Percentiles rank a stretch among this genome's conserved stretches.
phyloP scores from a whole-genome alignment of 495 filamentous ascomycete genomes.

The Halenospora varia region DNA sequence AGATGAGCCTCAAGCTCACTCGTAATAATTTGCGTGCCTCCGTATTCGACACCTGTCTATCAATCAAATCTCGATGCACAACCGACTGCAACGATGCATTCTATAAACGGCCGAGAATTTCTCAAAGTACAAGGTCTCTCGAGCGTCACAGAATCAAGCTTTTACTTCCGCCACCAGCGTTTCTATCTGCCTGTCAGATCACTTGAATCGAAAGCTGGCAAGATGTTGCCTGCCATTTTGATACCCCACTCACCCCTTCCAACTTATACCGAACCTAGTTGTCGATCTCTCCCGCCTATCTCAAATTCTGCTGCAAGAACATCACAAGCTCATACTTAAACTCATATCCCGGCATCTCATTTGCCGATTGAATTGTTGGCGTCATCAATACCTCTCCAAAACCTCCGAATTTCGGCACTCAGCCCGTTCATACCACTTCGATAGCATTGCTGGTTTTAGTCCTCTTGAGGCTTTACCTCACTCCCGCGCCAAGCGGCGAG shows the following conservation, averaged over 20 bases:
- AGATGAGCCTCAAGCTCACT: no score
- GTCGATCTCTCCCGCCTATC: slow-evolving; percentile 1
- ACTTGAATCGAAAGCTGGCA: no score
- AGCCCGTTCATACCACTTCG: no score
- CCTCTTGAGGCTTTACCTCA: not conserved
- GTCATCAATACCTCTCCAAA: no score
- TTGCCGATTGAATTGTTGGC: not conserved
- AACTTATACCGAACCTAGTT: not conserved
- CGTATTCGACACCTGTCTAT: no score
- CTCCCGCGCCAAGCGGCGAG: not conserved
- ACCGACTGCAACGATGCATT: no score
- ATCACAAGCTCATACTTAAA: not conserved
- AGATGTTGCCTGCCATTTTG: not conserved
- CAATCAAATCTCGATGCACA: no score
- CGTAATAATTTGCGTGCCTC: no score
- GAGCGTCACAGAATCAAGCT: not conserved
- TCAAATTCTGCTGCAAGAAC: not conserved
- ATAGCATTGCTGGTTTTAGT: not conserved
- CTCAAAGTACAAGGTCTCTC: not conserved
- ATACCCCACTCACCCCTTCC: not conserved
- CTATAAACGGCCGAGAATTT: no score
- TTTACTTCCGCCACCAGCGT: not conserved
- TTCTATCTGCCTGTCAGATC: not conserved
- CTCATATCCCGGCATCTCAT: not conserved
- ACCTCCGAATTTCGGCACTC: no score